Base-by-base conservation (phyloP, 1,139 yeast genomes). In the Yamadazyma friedrichii region DNA sequence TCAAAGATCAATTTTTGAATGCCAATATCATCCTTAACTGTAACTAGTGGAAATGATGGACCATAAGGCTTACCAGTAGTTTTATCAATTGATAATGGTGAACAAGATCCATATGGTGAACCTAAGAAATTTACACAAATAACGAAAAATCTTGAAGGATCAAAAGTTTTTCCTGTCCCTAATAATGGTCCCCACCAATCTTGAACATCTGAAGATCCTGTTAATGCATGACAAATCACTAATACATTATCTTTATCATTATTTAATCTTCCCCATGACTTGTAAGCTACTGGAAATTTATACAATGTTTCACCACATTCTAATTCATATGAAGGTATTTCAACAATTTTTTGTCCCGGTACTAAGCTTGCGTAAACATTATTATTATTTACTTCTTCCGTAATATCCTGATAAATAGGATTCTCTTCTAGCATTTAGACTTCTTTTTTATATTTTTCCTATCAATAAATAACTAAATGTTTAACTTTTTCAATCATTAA, bases 161-260 rank as follows among this genome's bases (percentile, higher is more conserved):
- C 98, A 62, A 93, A 89, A 1, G 98, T 95, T 51, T 84, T 77
- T 17, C 81, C 86, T 4, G 83, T 78, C 0, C 98, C 98, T 35
- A 93, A 67, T 27, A 93, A 65, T 0, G 98, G 98, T 0, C 98
- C 98, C 98, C 98, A 88, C 98, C 98, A 93, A 58, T 93, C 98
- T 36, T 85, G 78, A 15, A 91, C 96, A 58, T 93, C 98, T 0
- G 96, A 78, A 0, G 96, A 88, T 0, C 98, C 98, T 0, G 98
- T 89, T 45, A 93, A 70, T 0, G 98, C 98, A 67, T 93, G 98
- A 54, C 96, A 88, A 15, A 93, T 86, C 26, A 93, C 81, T 67
- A 93, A 67, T 44, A 83, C 91, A 58, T 93, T 93, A 52, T 83
- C 82, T 8, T 74, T 78, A 5, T 64, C 67, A 9, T 67, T 76